Conservation (phyloP, 306 rosid species). For the Vigna hirtella region DNA sequence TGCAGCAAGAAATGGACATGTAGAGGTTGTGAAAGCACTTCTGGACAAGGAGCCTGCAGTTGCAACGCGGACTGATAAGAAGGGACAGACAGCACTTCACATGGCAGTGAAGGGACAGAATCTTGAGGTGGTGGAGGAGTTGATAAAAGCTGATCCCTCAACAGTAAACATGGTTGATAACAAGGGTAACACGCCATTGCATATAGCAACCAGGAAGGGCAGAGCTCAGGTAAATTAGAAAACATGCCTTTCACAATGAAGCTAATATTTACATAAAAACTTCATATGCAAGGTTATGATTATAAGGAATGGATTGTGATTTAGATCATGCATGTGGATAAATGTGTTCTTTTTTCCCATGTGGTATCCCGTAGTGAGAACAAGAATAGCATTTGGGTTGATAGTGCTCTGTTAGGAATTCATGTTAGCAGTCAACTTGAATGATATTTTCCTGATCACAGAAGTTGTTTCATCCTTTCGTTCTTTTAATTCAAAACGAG, state of each 20-base stretch:
- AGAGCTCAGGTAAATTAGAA: conserved; percentile 69
- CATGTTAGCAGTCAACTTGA: not conserved
- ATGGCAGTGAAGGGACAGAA: conserved; percentile 96
- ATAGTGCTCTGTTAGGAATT: not conserved
- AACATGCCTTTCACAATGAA: not conserved
- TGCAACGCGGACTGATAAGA: conserved; percentile 74
- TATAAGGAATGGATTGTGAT: conserved; percentile 9
- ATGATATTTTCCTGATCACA: not conserved
- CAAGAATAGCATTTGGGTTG: conserved; percentile 2
- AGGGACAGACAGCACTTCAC: conserved; percentile 96
- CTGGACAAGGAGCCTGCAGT: conserved; percentile 73
- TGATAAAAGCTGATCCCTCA: conserved; percentile 72
- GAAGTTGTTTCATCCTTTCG: not conserved
- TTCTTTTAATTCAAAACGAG: not conserved
- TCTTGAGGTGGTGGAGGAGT: conserved; percentile 74
- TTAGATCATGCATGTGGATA: not conserved
- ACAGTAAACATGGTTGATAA: conserved; percentile 77
- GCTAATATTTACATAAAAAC: conserved; percentile 17
- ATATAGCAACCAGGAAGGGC: conserved; percentile 86
- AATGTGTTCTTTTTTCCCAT: not conserved
- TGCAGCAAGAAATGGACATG: conserved; percentile 93
- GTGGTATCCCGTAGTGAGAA: conserved; percentile 1
- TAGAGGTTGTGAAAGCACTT: conserved; percentile 72
- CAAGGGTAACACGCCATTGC: conserved; percentile 85
- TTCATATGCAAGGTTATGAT: not conserved